These are phyloP conservation scores for Talaromyces sp. DNA, from an alignment of 2,329 filamentous ascomycete species.

Conservation along the genomic window DNA sequence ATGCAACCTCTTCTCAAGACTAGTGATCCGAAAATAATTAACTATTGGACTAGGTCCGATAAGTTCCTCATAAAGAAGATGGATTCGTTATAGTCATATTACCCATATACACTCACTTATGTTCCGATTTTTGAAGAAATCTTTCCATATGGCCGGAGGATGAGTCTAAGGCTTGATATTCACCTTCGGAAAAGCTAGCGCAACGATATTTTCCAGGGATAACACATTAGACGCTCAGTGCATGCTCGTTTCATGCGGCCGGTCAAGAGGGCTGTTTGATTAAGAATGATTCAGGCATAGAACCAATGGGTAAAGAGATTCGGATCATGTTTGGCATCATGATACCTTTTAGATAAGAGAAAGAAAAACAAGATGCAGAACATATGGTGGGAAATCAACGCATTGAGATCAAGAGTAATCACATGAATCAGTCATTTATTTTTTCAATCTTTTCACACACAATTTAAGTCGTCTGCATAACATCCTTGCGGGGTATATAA, in stretches of 20 bases:
- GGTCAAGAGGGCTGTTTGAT: not conserved
- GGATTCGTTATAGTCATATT: no score
- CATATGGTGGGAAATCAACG: not conserved
- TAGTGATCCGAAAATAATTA: not conserved
- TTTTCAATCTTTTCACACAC: not conserved
- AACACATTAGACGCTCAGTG: not conserved
- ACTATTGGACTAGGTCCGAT: not conserved
- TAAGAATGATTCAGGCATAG: not conserved
- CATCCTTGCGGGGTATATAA: not conserved
- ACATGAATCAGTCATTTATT: not conserved
- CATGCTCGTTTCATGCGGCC: not conserved
- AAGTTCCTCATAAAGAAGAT: not conserved
- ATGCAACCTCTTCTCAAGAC: not conserved
- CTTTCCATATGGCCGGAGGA: not conserved
- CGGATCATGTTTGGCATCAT: not conserved
- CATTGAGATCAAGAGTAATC: not conserved
- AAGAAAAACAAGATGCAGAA: not conserved
- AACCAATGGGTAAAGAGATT: not conserved
- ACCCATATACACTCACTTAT: no score
- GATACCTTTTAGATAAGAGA: not conserved
- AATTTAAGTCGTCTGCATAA: not conserved
- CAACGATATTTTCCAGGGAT: not conserved
- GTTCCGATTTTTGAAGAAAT: not conserved
- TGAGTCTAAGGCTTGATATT: not conserved
- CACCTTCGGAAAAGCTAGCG: not conserved